phyloP scores from a whole-genome alignment of 257 asterid genomes.

The Solanum arcanum region DNA sequence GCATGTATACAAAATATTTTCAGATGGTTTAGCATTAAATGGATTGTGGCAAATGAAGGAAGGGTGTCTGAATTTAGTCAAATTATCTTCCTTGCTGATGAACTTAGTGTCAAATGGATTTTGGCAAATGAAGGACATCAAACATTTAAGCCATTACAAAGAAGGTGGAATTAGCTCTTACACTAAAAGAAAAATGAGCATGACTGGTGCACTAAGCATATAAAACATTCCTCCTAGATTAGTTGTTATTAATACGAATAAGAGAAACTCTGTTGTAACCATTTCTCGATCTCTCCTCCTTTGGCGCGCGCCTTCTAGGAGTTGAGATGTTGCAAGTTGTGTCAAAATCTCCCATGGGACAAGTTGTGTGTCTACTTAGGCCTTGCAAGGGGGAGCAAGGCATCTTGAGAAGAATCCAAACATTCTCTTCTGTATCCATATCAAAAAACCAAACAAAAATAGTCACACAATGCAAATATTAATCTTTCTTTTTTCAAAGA shows the following conservation, averaged over 20 bases:
- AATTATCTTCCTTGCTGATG: neutral
- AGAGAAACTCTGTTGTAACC: neutral
- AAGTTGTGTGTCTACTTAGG: conserved; percentile 13
- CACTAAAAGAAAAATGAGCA: neutral
- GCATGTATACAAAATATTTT: neutral
- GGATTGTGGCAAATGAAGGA: neutral
- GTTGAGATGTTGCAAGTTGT: neutral
- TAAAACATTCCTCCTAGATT: neutral
- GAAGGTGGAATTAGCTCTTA: neutral
- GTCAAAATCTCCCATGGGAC: neutral
- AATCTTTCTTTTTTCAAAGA: neutral
- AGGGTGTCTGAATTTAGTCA: neutral
- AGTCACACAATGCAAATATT: neutral
- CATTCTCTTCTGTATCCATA: conserved; percentile 53
- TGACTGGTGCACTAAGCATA: neutral
- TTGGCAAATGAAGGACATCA: neutral
- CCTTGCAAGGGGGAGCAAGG: conserved; percentile 70
- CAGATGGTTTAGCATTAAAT: neutral
- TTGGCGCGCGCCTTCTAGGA: neutral
- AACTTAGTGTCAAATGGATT: neutral
- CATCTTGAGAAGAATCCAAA: conserved; percentile 84
- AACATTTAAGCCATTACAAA: neutral
- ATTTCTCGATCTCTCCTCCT: neutral
- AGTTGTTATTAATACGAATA: neutral
- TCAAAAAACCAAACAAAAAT: neutral